Percentiles rank a stretch among this genome's conserved stretches.
phyloP scores from a whole-genome alignment of 2,329 filamentous ascomycete genomes.

The Leptosphaerulina australis region DNA sequence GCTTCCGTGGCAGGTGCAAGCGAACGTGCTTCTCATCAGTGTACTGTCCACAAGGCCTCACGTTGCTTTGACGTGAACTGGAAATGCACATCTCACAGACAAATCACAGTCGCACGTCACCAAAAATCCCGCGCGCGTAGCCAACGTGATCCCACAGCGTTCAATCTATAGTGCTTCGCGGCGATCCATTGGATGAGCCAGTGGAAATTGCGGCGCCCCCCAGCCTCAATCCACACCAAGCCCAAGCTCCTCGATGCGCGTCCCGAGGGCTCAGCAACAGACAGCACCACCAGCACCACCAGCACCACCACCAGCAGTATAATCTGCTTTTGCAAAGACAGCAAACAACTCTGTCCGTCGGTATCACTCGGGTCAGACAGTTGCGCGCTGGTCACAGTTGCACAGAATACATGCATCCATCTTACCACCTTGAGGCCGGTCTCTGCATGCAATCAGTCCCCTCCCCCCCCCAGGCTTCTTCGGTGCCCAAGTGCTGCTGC shows the following conservation, averaged over 20 bases:
- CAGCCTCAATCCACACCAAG: conserved; percentile 4
- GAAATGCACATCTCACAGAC: conserved; percentile 28
- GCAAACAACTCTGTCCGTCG: conserved; percentile 5
- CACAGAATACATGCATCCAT: conserved; percentile 12
- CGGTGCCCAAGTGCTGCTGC: conserved; percentile 19
- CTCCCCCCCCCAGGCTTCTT: background rate
- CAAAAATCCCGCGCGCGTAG: conserved; percentile 36
- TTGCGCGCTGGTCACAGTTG: conserved; percentile 16
- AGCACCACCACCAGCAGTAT: no score
- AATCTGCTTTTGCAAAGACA: conserved; percentile 2
- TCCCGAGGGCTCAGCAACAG: conserved; percentile 13
- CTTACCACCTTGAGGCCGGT: conserved; percentile 2
- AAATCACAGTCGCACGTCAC: conserved; percentile 40
- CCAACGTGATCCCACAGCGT: conserved; percentile 35
- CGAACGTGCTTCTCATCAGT: conserved; percentile 12
- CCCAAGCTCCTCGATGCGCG: conserved; percentile 5
- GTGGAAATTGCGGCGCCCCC: conserved; percentile 31
- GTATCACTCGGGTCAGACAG: conserved; percentile 10
- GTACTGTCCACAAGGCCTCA: conserved; percentile 1
- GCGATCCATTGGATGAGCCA: conserved; percentile 25
- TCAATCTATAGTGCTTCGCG: background rate
- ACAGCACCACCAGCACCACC: no score
- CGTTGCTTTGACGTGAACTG: conserved; percentile 5
- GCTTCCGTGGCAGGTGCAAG: conserved; percentile 10
- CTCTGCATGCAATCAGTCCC: conserved; percentile 4